Evolutionary conservation across 345 rosid species (phyloP), one percentile per base, ranked within the genome.

Genomic region (Turnera subulata): DNA sequence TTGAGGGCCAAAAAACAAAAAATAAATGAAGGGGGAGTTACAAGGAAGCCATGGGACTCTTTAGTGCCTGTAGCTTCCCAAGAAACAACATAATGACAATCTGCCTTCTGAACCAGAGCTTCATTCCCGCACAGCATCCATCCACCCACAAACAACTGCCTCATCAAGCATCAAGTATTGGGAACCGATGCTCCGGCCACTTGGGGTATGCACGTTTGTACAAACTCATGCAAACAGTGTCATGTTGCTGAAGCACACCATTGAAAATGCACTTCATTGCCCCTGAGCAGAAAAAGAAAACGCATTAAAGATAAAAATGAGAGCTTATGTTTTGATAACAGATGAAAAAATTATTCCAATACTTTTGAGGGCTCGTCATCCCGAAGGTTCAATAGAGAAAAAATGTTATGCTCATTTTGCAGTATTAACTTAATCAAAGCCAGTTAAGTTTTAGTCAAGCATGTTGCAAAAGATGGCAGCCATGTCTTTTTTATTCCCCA

Each of bases 191-290:
- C 53, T 82, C 89, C 6, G 91, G 91, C 99, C 96, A 89, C 77
- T 86, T 89, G 46, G 97, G 94, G 77, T 83, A 89, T 19, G 82
- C 88, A 0, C 96, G 96, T 79, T 89, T 89, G 77, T 68, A 93
- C 55, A 93, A 71, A 79, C 88, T 82, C 94, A 87, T 79, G 74
- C 97, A 93, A 40, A 87, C 91, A 0, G 95, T 75, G 71, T 93
- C 96, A 40, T 77, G 73, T 69, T 93, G 99, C 82, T 89, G 97
- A 57, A 87, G 82, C 55, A 79, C 77, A 10, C 99, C 96, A 51
- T 93, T 89, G n/a, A 93, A 77, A 29, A 81, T 35, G 61, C 94
- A 89, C 69, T 93, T 85, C 97, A 89, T 83, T 18, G 85, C 88
- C 59, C 99, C 96, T 89, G 80, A 56, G 35, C 12, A 39, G 39